Percentiles rank a stretch among this genome's conserved stretches.
These are phyloP conservation scores for Phytophthora podocarpi DNA, from an alignment of 352 stramenopile species.

Conservation along the genomic window DNA sequence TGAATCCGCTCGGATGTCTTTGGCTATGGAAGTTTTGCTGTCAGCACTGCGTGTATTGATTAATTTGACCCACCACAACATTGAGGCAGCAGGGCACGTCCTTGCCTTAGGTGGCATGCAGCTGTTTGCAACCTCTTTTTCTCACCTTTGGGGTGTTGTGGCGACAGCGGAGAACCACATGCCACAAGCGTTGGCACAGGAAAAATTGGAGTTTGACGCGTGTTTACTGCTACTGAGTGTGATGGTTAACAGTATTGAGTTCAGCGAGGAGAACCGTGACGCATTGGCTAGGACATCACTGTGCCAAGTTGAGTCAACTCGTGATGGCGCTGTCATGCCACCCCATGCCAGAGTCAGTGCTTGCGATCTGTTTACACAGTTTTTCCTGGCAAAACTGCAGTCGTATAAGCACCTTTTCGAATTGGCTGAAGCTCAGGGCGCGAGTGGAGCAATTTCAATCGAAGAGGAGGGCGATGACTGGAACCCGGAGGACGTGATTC, in stretches of 20 bases:
- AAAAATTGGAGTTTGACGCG: slow-evolving; percentile 64
- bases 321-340: not conserved
- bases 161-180: not conserved
- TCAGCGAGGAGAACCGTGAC: slow-evolving; percentile 56
- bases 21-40: slow-evolving; percentile 52
- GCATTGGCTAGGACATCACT: slow-evolving; percentile 29
- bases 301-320: not conserved
- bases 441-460: slow-evolving; percentile 10
- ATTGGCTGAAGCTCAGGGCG: slow-evolving; percentile 6
- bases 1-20: slow-evolving; percentile 32
- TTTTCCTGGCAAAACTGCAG: slow-evolving; percentile 61
- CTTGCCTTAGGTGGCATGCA: slow-evolving; percentile 42
- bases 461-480: slow-evolving; percentile 40
- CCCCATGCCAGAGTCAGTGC: not conserved
- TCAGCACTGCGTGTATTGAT: slow-evolving; percentile 64
- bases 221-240: slow-evolving; percentile 67
- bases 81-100: slow-evolving; percentile 50
- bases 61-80: slow-evolving; percentile 82
- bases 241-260: slow-evolving; percentile 75
- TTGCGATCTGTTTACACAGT: slow-evolving; percentile 51
- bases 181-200: slow-evolving; percentile 15
- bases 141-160: slow-evolving; percentile 27
- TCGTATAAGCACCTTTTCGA: slow-evolving; percentile 60
- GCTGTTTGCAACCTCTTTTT: slow-evolving; percentile 54
- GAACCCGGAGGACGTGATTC: slow-evolving; percentile 77